Conservation (phyloP, 1,284 basidiomycete species). For the Marasmius fiardii region DNA sequence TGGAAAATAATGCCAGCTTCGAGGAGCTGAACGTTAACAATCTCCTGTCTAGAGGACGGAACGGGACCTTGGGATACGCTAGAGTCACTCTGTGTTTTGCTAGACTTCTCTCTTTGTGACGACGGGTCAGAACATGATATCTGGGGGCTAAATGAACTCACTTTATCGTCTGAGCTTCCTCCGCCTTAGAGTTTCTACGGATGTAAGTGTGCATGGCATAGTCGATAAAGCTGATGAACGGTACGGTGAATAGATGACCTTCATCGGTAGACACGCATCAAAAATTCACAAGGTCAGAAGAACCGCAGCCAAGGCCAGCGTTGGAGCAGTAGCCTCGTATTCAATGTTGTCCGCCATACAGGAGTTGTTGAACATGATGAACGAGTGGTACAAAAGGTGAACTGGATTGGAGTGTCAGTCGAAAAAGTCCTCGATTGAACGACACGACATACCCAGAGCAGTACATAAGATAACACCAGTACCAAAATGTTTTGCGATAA, state of each 20-base stretch:
- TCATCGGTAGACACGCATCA: neutral
- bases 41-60: neutral
- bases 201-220: neutral
- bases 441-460: neutral
- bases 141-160: neutral
- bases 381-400: neutral
- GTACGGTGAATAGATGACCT: neutral
- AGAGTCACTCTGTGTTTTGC: neutral
- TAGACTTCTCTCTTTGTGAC: neutral
- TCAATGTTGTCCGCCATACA: neutral
- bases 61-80: neutral
- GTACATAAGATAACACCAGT: conserved; percentile 6
- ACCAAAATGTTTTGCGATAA: conserved; percentile 8
- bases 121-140: neutral
- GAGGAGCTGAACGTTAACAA: conserved; percentile 2
- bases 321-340: neutral
- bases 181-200: neutral
- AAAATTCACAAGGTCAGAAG: neutral
- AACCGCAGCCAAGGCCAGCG: neutral
- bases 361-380: conserved; percentile 2
- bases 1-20: conserved; percentile 5
- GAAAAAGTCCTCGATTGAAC: too few relatives aligned
- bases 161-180: neutral
- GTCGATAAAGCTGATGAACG: neutral
- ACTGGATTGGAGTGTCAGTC: neutral